Conservation (phyloP, 331 rosid genomes). For the Acacia concinna region DNA sequence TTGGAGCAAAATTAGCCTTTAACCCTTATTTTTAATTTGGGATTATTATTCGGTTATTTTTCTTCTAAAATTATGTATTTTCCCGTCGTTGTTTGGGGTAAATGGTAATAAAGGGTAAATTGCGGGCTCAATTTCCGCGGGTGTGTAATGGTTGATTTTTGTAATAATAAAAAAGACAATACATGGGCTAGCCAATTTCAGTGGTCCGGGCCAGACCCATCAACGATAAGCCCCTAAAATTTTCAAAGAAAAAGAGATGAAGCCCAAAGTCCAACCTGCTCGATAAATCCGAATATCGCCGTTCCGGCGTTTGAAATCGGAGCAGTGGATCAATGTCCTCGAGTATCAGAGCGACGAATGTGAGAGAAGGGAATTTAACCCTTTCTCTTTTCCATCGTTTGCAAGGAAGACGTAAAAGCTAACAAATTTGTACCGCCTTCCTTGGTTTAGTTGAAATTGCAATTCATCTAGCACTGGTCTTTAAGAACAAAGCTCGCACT, state of each 20-base stretch:
- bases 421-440: background rate
- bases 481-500: background rate
- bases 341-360: background rate
- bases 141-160: too few relatives aligned
- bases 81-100: too few relatives aligned
- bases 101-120: background rate
- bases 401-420: background rate
- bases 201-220: background rate
- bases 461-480: background rate
- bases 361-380: background rate
- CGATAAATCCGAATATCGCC: background rate
- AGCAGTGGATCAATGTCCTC: background rate
- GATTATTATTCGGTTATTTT: too few relatives aligned
- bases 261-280: background rate
- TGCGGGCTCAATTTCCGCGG: too few relatives aligned
- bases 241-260: too few relatives aligned
- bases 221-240: background rate
- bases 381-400: background rate
- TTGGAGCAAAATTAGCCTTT: too few relatives aligned
- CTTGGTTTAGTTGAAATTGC: background rate
- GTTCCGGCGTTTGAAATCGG: background rate
- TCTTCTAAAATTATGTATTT: too few relatives aligned
- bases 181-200: background rate
- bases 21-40: too few relatives aligned
- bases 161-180: too few relatives aligned